Percentiles rank a stretch among this genome's conserved stretches.
These are phyloP conservation scores for Sistotremastrum niveocremeum DNA, from an alignment of 768 basidiomycete genomes.

Conservation along the genomic window DNA sequence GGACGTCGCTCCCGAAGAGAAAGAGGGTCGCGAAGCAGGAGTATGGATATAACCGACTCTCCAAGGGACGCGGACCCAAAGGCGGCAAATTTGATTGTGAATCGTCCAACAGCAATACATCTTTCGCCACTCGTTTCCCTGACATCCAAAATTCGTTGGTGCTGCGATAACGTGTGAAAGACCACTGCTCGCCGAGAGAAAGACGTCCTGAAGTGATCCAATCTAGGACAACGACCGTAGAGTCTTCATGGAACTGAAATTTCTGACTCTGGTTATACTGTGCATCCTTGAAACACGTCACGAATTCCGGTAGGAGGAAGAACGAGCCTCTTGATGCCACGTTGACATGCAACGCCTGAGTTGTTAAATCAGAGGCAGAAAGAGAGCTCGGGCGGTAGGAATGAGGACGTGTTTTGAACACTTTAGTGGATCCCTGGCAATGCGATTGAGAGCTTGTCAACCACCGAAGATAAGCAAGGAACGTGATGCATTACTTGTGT, in stretches of 20 bases:
- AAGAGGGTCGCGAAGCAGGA: constrained; percentile 83
- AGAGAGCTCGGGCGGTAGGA: constrained; percentile 36
- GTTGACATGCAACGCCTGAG: constrained; percentile 47
- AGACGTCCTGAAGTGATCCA: constrained; percentile 87
- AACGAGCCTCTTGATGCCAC: constrained; percentile 43
- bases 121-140: constrained; percentile 54
- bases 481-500: constrained; percentile 53
- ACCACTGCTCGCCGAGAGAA: constrained; percentile 80
- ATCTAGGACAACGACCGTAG: constrained; percentile 68
- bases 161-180: constrained; percentile 72
- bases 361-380: constrained; percentile 25
- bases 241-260: constrained; percentile 46
- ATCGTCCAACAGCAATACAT: constrained; percentile 62
- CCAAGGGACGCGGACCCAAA: constrained; percentile 33
- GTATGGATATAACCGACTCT: constrained; percentile 60
- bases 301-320: constrained; percentile 82
- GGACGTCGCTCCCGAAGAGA: constrained; percentile 56
- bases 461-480: neutral
- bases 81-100: constrained; percentile 13
- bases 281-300: constrained; percentile 80
- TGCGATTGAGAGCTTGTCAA: neutral
- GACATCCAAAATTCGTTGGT: constrained; percentile 69
- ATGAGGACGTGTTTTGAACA: constrained; percentile 73
- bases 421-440: constrained; percentile 78
- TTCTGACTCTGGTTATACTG: constrained; percentile 75